phyloP scores from a whole-genome alignment of 352 stramenopile species.

The Aphanomyces cochlioides region DNA sequence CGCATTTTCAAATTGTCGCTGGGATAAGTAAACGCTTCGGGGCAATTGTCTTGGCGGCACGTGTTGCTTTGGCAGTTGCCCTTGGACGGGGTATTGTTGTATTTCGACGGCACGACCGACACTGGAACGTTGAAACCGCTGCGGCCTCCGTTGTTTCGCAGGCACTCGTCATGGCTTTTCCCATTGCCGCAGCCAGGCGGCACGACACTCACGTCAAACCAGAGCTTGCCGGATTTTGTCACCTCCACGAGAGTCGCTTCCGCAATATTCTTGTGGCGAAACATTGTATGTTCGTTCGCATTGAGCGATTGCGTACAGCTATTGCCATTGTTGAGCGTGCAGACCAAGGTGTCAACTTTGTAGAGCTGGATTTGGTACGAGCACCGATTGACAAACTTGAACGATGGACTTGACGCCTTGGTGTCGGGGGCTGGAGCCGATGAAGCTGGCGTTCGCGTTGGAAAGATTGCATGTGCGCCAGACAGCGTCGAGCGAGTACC shows the following conservation, averaged over 20 bases:
- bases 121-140: constrained; percentile 35
- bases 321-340: constrained; percentile 11
- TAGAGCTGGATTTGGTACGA: constrained; percentile 31
- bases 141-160: constrained; percentile 25
- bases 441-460: not conserved
- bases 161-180: constrained; percentile 32
- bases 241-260: constrained; percentile 35
- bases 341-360: constrained; percentile 32
- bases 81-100: constrained; percentile 14
- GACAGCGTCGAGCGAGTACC: not conserved
- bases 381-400: constrained; percentile 33
- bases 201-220: constrained; percentile 39
- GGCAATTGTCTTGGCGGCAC: constrained; percentile 32
- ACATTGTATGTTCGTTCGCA: constrained; percentile 31
- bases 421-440: not conserved
- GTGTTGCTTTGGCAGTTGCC: constrained; percentile 30
- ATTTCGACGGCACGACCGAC: constrained; percentile 30
- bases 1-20: constrained; percentile 34
- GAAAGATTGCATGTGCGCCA: constrained; percentile 20
- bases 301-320: constrained; percentile 32
- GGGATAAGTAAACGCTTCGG: constrained; percentile 34
- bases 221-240: constrained; percentile 27
- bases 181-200: constrained; percentile 33
- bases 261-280: constrained; percentile 24
- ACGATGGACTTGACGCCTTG: not conserved